Conservation (phyloP, 331 rosid genomes). For the Arachis monticola region DNA sequence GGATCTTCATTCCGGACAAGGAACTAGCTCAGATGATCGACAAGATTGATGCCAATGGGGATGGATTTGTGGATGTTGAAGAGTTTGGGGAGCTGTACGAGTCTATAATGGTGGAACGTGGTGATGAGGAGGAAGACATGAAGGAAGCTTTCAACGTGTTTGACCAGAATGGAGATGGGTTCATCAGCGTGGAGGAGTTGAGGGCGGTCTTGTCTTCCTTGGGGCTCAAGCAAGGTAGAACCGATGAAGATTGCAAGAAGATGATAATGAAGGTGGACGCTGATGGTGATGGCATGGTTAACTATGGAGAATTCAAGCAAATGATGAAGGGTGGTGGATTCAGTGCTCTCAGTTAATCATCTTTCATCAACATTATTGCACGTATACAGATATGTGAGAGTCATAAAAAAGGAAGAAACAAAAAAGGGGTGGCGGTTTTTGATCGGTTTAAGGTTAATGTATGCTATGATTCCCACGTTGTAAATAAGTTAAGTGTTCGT, state of each 20-base stretch:
- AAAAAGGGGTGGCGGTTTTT: not conserved
- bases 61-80: constrained; percentile 74
- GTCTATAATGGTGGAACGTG: constrained; percentile 66
- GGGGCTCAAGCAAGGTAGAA: constrained; percentile 84
- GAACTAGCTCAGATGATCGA: constrained; percentile 68
- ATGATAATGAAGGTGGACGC: constrained; percentile 86
- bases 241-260: constrained; percentile 77
- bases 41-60: constrained; percentile 69
- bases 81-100: constrained; percentile 76
- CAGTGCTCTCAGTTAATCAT: constrained; percentile 48
- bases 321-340: constrained; percentile 92
- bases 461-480: constrained; percentile 13
- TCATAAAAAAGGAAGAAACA: not conserved
- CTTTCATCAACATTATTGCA: not conserved
- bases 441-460: not conserved
- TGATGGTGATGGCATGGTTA: constrained; percentile 88
- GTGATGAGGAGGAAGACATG: constrained; percentile 79
- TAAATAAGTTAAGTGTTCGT: constrained; percentile 45
- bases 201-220: constrained; percentile 67
- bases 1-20: constrained; percentile 66
- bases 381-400: not conserved
- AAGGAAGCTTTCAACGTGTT: constrained; percentile 84
- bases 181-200: constrained; percentile 81
- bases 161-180: constrained; percentile 85
- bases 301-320: constrained; percentile 77